Conservation (phyloP, 768 basidiomycete genomes). For the Russula griseocarnosa region DNA sequence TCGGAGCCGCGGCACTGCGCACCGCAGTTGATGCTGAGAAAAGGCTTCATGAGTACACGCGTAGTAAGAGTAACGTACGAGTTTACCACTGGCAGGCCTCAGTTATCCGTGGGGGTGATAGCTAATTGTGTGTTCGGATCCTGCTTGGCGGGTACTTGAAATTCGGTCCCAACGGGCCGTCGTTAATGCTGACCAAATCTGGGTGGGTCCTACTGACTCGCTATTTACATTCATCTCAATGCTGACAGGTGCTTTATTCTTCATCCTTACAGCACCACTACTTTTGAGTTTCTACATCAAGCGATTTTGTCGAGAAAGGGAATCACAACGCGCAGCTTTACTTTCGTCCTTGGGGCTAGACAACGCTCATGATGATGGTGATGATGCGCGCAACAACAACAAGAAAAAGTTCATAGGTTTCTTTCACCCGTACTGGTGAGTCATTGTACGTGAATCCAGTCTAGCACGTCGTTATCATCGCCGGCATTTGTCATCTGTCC, state of each 20-base stretch:
- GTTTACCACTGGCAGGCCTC: no score
- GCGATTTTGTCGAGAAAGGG: not conserved
- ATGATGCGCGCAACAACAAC: not conserved
- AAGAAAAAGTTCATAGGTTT: conserved; percentile 60
- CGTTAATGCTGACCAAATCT: no score
- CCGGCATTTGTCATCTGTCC: no score
- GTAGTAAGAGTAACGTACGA: no score
- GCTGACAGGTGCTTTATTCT: not conserved
- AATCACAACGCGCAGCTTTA: conserved; percentile 5
- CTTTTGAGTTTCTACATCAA: not conserved
- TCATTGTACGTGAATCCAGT: not conserved
- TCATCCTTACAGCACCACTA: not conserved
- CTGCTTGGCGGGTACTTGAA: no score
- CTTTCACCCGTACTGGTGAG: conserved; percentile 96
- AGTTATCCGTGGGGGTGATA: no score
- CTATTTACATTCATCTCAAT: conserved; percentile 5
- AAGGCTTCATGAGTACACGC: no score
- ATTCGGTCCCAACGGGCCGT: no score
- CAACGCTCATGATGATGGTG: conserved; percentile 4
- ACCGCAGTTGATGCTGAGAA: no score
- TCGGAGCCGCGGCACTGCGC: no score
- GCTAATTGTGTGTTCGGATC: no score
- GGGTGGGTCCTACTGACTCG: no score
- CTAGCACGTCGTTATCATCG: not conserved
- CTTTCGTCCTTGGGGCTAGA: conserved; percentile 21